These are phyloP conservation scores for Alternaria longipes DNA, from an alignment of 2,329 filamentous ascomycete genomes.

Conservation along the genomic window DNA sequence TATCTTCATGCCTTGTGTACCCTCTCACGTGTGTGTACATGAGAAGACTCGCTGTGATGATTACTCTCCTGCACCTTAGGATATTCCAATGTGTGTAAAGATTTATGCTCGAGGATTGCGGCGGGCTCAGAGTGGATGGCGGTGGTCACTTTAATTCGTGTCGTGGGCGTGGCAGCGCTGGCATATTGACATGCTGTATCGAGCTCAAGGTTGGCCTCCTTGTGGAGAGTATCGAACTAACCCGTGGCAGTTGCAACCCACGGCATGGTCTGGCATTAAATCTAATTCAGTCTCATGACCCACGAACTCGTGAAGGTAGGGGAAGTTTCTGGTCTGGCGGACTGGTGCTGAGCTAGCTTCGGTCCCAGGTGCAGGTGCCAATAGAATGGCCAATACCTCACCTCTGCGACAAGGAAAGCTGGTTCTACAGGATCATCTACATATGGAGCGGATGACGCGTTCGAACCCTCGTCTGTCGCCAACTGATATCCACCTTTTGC, in stretches of 20 bases:
- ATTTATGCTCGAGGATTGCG: neutral
- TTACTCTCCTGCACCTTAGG: neutral
- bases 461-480: too few relatives aligned
- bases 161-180: neutral
- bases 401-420: neutral
- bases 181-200: neutral
- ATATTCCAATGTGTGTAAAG: neutral
- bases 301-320: neutral
- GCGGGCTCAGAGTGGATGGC: neutral
- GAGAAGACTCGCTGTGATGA: neutral
- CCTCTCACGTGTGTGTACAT: neutral
- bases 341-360: neutral
- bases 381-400: neutral
- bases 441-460: too few relatives aligned
- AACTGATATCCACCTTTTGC: too few relatives aligned
- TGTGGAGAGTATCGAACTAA: neutral
- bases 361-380: neutral
- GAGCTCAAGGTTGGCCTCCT: neutral
- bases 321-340: neutral
- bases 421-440: neutral
- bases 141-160: neutral
- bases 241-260: neutral
- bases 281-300: neutral
- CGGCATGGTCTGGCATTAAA: neutral
- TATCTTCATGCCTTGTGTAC: neutral